A percentile compares a stretch with the other conserved stretches of the same genome.
Conservation (phyloP, 768 basidiomycete genomes). For the Naganishia vaughanmartiniae region DNA sequence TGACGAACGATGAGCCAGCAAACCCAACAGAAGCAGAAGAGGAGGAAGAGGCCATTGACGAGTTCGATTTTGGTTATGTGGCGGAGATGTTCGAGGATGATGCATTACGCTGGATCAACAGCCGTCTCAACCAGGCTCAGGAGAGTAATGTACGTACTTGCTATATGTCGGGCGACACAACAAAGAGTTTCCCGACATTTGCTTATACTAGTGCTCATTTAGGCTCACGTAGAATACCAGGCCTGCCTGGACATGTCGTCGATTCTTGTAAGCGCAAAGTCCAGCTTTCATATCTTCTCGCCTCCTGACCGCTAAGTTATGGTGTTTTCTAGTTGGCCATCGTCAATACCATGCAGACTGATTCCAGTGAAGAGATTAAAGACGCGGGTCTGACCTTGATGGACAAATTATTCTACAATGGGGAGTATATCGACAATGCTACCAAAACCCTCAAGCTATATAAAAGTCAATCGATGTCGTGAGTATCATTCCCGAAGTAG, state of each 20-base stretch:
- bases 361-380: constrained; percentile 57
- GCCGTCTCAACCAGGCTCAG: constrained; percentile 20
- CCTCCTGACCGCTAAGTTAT: neutral
- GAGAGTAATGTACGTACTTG: constrained; percentile 62
- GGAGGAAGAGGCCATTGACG: constrained; percentile 35
- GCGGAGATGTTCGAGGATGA: constrained; percentile 59
- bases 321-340: constrained; percentile 62
- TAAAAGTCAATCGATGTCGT: constrained; percentile 64
- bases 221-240: constrained; percentile 69
- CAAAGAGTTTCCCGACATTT: neutral
- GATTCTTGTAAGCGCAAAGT: constrained; percentile 74
- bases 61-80: constrained; percentile 21
- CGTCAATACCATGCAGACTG: constrained; percentile 74
- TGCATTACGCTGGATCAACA: constrained; percentile 72
- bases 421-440: constrained; percentile 85
- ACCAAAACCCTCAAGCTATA: constrained; percentile 73
- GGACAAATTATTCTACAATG: constrained; percentile 90
- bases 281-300: neutral
- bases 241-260: constrained; percentile 72
- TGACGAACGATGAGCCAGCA: neutral
- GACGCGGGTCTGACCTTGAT: constrained; percentile 80
- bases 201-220: neutral
- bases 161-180: too few species aligned
- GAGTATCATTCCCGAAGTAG: constrained; percentile 31
- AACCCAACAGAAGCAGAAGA: constrained; percentile 33